These are phyloP conservation scores for Cunninghamia lanceolata DNA, from an alignment of 75 land plant genomes.

Conservation along the genomic window DNA sequence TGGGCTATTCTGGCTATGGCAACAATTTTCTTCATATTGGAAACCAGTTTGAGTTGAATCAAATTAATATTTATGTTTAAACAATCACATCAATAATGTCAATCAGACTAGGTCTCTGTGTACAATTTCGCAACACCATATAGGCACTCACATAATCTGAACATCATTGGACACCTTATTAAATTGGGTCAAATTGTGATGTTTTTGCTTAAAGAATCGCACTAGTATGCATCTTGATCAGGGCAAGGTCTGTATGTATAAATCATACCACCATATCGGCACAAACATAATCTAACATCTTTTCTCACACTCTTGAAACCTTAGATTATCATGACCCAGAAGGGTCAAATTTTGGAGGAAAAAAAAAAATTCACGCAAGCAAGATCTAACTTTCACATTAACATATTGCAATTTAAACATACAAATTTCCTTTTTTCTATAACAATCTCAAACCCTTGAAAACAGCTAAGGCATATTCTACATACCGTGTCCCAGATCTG, in stretches of 20 bases:
- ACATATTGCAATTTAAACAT: not conserved
- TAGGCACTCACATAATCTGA: not conserved
- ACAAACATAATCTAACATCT: not conserved
- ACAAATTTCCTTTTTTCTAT: not conserved
- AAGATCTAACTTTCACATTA: not conserved
- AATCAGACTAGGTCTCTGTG: not conserved
- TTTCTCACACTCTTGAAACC: not conserved
- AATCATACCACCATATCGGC: not conserved
- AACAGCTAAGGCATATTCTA: not conserved
- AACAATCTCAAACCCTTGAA: not conserved
- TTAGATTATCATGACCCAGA: not conserved
- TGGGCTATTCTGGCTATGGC: no score
- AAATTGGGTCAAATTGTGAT: not conserved
- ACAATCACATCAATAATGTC: not conserved
- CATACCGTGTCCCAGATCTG: slow-evolving; percentile 99
- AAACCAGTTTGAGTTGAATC: not conserved
- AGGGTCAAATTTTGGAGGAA: not conserved
- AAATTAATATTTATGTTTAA: not conserved
- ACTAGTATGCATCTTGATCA: not conserved
- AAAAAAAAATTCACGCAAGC: not conserved
- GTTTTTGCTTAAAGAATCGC: not conserved
- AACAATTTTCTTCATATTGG: not conserved
- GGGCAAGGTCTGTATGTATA: no score
- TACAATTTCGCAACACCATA: not conserved
- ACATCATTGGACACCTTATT: not conserved